Evolutionary conservation across 345 rosid genomes (phyloP).

Genomic region (Hevea brasiliensis): DNA sequence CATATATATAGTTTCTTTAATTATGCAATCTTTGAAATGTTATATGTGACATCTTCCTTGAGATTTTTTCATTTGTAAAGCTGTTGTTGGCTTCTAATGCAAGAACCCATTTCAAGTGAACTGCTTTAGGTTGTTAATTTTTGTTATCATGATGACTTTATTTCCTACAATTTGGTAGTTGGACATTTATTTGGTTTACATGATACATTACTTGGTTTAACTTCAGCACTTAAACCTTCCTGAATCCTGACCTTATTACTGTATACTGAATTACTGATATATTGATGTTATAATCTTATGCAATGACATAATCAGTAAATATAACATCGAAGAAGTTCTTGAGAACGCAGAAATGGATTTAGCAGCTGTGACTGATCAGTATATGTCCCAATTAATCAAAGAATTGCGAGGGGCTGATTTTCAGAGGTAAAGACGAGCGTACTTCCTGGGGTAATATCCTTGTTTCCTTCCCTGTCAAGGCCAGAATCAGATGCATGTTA

Average conservation of each 20-base stretch:
- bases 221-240: neutral
- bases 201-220: neutral
- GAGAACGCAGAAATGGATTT: slow-evolving; percentile 85
- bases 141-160: too few relatives aligned
- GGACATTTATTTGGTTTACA: neutral
- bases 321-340: slow-evolving; percentile 70
- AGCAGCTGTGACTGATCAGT: slow-evolving; percentile 55
- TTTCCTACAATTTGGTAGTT: neutral
- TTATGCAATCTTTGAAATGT: neutral
- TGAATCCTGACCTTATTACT: neutral
- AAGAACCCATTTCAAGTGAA: neutral
- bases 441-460: slow-evolving; percentile 82
- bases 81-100: neutral
- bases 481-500: neutral
- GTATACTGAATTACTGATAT: slow-evolving; percentile 7
- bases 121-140: neutral
- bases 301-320: slow-evolving; percentile 58
- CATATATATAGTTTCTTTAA: slow-evolving; percentile 33
- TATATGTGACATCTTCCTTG: neutral
- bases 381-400: slow-evolving; percentile 63
- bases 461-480: slow-evolving; percentile 8
- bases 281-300: neutral
- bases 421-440: slow-evolving; percentile 89
- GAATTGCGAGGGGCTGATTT: slow-evolving; percentile 87
- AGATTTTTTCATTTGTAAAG: neutral